Evolutionary conservation across 148 eudicot genomes (phyloP).

Genomic region (Vaccinium darrowii): DNA sequence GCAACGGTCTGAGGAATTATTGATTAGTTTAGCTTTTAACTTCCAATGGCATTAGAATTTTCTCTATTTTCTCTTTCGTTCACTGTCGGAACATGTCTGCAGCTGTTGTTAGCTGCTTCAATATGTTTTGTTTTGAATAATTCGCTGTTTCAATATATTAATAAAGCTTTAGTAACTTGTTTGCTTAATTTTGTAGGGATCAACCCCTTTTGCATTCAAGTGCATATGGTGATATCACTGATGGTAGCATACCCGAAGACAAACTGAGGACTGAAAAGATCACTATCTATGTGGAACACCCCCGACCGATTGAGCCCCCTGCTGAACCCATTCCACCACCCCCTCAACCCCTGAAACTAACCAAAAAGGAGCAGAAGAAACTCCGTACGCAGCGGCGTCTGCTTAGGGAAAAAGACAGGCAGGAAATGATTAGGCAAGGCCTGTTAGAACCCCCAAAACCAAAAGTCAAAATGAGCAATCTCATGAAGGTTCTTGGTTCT

Average conservation of each 20-base stretch:
- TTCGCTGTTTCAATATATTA: background rate
- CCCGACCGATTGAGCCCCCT: conserved; percentile 90
- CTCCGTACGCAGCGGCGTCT: conserved; percentile 86
- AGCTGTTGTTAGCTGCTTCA: background rate
- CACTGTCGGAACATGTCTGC: background rate
- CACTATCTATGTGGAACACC: conserved; percentile 86
- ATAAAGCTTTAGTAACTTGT: background rate
- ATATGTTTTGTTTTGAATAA: too few relatives aligned
- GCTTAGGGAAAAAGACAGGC: conserved; percentile 77
- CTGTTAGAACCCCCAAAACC: conserved; percentile 85
- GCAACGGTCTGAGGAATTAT: background rate
- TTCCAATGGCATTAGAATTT: background rate
- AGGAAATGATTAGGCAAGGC: conserved; percentile 98
- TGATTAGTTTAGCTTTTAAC: too few relatives aligned
- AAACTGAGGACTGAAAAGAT: conserved; percentile 70
- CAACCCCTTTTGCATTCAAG: conserved; percentile 64
- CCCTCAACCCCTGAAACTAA: conserved; percentile 91
- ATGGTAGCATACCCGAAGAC: conserved; percentile 45
- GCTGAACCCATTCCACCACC: conserved; percentile 88
- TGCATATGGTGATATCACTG: conserved; percentile 45
- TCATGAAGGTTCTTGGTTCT: conserved; percentile 88
- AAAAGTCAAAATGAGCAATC: conserved; percentile 96
- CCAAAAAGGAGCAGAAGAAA: conserved; percentile 93
- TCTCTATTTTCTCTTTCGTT: background rate
- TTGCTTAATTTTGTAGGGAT: conserved; percentile 58